Percentiles rank a stretch among this genome's conserved stretches.
These are phyloP conservation scores for Stenocarpella maydis DNA, from an alignment of 2,329 filamentous ascomycete species.

Conservation along the genomic window DNA sequence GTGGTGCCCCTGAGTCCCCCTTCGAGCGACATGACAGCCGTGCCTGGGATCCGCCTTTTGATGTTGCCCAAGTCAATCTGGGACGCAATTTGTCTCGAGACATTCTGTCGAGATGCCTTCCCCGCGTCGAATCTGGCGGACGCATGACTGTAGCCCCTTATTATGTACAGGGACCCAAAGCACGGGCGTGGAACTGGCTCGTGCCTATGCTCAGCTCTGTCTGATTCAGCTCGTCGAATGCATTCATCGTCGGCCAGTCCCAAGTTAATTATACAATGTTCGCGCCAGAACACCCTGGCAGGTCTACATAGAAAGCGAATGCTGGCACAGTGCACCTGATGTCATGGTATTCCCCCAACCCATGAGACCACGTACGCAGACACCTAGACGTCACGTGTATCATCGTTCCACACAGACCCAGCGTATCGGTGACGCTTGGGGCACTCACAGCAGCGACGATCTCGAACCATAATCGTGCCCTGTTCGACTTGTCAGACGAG, in stretches of 20 bases:
- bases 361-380: neutral
- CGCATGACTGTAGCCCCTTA: constrained; percentile 2
- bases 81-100: constrained; percentile 7
- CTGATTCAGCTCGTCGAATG: neutral
- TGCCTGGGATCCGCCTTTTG: neutral
- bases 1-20: neutral
- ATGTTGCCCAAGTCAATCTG: constrained; percentile 10
- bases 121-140: neutral
- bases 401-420: constrained; percentile 16
- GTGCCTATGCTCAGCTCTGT: constrained; percentile 9
- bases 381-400: neutral
- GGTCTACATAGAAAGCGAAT: neutral
- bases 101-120: neutral
- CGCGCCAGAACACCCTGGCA: neutral
- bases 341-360: neutral
- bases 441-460: constrained; percentile 3
- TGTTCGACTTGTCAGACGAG: constrained; percentile 1
- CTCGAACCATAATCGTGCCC: neutral
- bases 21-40: neutral
- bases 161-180: neutral
- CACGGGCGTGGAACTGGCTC: constrained; percentile 9
- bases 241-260: neutral
- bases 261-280: neutral
- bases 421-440: neutral
- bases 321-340: neutral